phyloP scores from a whole-genome alignment of 768 basidiomycete genomes.

The Trametes coccinea region DNA sequence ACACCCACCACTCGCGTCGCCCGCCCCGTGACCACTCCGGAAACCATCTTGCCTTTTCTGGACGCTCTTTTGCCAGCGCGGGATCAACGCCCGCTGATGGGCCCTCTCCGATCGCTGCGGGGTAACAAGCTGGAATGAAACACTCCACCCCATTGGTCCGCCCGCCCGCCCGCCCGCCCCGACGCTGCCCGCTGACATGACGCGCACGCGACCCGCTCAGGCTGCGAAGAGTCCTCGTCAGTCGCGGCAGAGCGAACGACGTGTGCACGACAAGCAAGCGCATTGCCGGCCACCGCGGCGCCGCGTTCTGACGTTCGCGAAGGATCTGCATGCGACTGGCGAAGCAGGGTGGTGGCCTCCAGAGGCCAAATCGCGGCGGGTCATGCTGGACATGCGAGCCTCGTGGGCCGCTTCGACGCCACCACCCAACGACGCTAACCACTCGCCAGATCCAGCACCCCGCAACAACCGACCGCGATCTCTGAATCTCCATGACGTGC shows the following conservation, averaged over 20 bases:
- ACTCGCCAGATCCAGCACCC: neutral
- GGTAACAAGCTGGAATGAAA: conserved; percentile 10
- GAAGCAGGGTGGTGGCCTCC: neutral
- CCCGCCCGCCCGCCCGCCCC: too few relatives aligned
- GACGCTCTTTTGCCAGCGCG: neutral
- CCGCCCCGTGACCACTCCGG: conserved; percentile 4
- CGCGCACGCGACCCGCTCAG: too few relatives aligned
- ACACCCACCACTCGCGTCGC: neutral
- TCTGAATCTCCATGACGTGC: conserved; percentile 1
- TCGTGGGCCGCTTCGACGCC: conserved; percentile 8
- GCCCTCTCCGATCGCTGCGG: conserved; percentile 2
- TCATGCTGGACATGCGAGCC: conserved; percentile 11
- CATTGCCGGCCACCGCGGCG: too few relatives aligned
- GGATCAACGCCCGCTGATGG: conserved; percentile 10
- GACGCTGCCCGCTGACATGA: conserved; percentile 1
- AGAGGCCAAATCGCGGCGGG: neutral
- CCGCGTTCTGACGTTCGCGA: too few relatives aligned
- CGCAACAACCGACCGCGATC: neutral
- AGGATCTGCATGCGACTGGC: too few relatives aligned
- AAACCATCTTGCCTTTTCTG: neutral
- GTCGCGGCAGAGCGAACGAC: too few relatives aligned
- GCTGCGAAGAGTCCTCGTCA: neutral
- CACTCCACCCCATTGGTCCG: neutral
- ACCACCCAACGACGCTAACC: neutral
- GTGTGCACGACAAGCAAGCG: too few relatives aligned